phyloP scores from a whole-genome alignment of 305 asterid species.

The Lippia alba region DNA sequence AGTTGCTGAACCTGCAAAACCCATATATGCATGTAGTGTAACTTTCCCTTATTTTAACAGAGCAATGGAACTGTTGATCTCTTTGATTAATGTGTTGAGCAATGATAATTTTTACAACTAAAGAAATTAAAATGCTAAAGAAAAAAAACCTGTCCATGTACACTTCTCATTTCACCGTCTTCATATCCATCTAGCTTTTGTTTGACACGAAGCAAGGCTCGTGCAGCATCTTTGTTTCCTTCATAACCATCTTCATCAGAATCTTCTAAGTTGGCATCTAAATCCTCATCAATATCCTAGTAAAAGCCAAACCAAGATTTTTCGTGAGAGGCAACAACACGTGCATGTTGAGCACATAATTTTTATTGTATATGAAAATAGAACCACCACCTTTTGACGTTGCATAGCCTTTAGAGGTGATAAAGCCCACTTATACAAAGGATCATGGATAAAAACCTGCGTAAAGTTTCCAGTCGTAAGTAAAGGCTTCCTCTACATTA shows the following conservation, averaged over 20 bases:
- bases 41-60: no score
- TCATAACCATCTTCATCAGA: constrained; percentile 78
- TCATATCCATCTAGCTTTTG: constrained; percentile 99
- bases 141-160: constrained; percentile 82
- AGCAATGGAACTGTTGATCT: no score
- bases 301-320: constrained; percentile 29
- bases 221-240: constrained; percentile 97
- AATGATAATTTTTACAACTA: no score
- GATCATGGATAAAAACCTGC: constrained; percentile 99
- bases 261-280: constrained; percentile 70
- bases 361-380: constrained; percentile 7
- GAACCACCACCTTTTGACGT: constrained; percentile 85
- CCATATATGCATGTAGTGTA: background rate
- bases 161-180: constrained; percentile 98
- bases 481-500: constrained; percentile 18
- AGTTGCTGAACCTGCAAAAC: constrained; percentile 89
- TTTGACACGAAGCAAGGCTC: constrained; percentile 95
- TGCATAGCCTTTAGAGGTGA: constrained; percentile 98
- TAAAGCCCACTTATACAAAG: constrained; percentile 96
- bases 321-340: constrained; percentile 32
- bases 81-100: no score
- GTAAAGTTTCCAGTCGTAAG: constrained; percentile 31
- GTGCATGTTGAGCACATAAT: constrained; percentile 16
- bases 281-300: constrained; percentile 83
- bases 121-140: background rate